Evolutionary conservation across 345 rosid genomes (phyloP).

Genomic region (Cardiospermum halicacabum): DNA sequence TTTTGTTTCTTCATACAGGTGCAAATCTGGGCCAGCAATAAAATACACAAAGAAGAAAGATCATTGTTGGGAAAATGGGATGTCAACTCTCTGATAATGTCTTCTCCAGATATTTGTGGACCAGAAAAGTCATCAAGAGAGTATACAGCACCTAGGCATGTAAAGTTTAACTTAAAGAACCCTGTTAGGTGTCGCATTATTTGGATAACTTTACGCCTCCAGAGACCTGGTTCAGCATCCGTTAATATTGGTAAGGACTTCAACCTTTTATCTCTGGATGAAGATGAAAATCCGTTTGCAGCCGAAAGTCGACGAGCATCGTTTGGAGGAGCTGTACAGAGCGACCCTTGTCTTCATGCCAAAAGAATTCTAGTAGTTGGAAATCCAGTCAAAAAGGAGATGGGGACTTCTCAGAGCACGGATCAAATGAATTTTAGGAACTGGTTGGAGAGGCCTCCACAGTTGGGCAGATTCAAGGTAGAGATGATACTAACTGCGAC

Average conservation of each 20-base stretch:
- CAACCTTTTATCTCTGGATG: slow-evolving; percentile 72
- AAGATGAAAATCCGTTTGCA: slow-evolving; percentile 87
- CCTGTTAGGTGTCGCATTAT: slow-evolving; percentile 80
- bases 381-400: slow-evolving; percentile 44
- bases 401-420: slow-evolving; percentile 35
- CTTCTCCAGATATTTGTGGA: slow-evolving; percentile 71
- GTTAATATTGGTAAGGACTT: slow-evolving; percentile 64
- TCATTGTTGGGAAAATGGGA: slow-evolving; percentile 92
- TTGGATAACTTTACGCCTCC: slow-evolving; percentile 78
- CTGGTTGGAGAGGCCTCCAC: slow-evolving; percentile 82
- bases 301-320: slow-evolving; percentile 70
- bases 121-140: slow-evolving; percentile 51
- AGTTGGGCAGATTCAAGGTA: slow-evolving; percentile 83
- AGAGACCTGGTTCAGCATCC: slow-evolving; percentile 79
- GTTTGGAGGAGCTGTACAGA: slow-evolving; percentile 64
- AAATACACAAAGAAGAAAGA: slow-evolving; percentile 76
- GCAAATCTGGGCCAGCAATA: slow-evolving; percentile 94
- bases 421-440: slow-evolving; percentile 53
- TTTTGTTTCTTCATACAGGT: slow-evolving; percentile 42
- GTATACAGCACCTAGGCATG: slow-evolving; percentile 70
- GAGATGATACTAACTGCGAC: not conserved
- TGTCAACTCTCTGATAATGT: slow-evolving; percentile 58
- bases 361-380: slow-evolving; percentile 71
- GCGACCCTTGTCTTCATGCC: slow-evolving; percentile 84
- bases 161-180: slow-evolving; percentile 68